These are phyloP conservation scores for Helianthus tuberosus DNA, from an alignment of 129 eudicot genomes.

Conservation along the genomic window DNA sequence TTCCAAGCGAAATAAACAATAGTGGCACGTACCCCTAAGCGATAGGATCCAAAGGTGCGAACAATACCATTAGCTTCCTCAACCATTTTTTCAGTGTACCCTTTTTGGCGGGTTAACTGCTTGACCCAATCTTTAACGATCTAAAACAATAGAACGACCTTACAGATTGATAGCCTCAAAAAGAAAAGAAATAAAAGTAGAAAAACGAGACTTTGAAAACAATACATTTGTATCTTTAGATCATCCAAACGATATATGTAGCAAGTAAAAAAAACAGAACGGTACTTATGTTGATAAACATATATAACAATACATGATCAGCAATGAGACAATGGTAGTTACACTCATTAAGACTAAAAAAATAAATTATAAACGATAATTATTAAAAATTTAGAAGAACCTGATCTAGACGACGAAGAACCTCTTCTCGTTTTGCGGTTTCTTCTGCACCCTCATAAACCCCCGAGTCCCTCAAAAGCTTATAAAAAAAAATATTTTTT, in stretches of 20 bases:
- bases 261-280: slow-evolving; percentile 16
- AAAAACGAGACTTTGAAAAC: background rate
- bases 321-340: background rate
- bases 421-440: slow-evolving; percentile 42
- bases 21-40: slow-evolving; percentile 38
- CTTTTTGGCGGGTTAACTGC: slow-evolving; percentile 44
- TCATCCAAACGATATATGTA: slow-evolving; percentile 16
- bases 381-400: slow-evolving; percentile 5
- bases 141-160: slow-evolving; percentile 21
- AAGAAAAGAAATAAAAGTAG: background rate
- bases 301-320: background rate
- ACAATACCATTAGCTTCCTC: slow-evolving; percentile 46
- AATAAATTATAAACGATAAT: background rate
- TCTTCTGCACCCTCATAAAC: slow-evolving; percentile 37
- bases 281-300: slow-evolving; percentile 2
- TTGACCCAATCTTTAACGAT: slow-evolving; percentile 46
- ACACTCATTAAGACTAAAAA: background rate
- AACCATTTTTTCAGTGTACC: slow-evolving; percentile 44
- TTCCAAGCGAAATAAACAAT: background rate
- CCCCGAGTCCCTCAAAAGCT: slow-evolving; percentile 39
- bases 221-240: slow-evolving; percentile 8
- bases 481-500: slow-evolving; percentile 12
- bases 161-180: slow-evolving; percentile 13
- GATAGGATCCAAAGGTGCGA: slow-evolving; percentile 50
- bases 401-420: slow-evolving; percentile 43